Conservation (phyloP, 2,329 filamentous ascomycete genomes). For the Leptodontidium sp. region DNA sequence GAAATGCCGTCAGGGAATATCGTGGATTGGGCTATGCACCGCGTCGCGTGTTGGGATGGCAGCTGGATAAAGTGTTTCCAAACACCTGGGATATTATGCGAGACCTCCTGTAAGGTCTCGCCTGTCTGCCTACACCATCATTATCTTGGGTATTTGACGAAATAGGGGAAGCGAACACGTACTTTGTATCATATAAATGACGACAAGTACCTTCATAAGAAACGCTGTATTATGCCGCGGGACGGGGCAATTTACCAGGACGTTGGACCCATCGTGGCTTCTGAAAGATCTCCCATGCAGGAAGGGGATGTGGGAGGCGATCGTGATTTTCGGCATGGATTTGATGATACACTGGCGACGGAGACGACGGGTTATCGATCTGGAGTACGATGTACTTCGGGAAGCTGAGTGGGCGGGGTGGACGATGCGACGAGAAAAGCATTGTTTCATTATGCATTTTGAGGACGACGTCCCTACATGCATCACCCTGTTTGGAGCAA, state of each 20-base stretch:
- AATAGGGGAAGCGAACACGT: conserved; percentile 19
- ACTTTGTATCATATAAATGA: conserved; percentile 29
- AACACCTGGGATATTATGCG: conserved; percentile 37
- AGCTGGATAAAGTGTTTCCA: conserved; percentile 33
- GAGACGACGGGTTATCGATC: conserved; percentile 6
- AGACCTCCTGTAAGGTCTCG: conserved; percentile 12
- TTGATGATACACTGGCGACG: conserved; percentile 33
- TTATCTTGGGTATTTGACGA: conserved; percentile 26
- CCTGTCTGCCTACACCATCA: conserved; percentile 11
- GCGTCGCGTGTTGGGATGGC: conserved; percentile 36
- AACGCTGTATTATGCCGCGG: conserved; percentile 15
- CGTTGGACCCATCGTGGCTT: conserved; percentile 13
- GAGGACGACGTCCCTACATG: conserved; percentile 19
- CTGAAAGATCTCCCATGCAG: conserved; percentile 26
- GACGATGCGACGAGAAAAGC: conserved; percentile 31
- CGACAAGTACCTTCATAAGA: conserved; percentile 8
- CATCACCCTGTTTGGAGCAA: conserved; percentile 18
- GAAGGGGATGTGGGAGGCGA: conserved; percentile 19
- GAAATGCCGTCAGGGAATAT: not conserved
- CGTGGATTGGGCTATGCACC: conserved; percentile 20
- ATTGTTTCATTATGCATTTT: conserved; percentile 38
- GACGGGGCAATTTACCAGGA: conserved; percentile 11
- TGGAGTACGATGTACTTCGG: conserved; percentile 14
- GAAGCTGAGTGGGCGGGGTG: conserved; percentile 25
- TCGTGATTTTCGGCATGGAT: conserved; percentile 32